Evolutionary conservation across 2,329 filamentous ascomycete genomes (phyloP).

Genomic region (Aspergillus novoparasiticus): DNA sequence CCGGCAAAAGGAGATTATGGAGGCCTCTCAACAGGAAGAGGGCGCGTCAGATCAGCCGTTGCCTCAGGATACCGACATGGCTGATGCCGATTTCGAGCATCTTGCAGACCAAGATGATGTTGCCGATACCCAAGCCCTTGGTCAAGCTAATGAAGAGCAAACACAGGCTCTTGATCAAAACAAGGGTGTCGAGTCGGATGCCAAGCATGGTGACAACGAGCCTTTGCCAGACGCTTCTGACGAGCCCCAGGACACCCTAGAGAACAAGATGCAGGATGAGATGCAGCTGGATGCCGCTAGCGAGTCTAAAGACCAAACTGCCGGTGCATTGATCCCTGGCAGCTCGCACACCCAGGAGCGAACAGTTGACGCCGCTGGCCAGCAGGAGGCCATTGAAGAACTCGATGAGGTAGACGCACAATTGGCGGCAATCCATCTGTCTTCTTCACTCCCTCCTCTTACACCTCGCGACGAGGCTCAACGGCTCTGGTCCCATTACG

Average conservation of each 20-base stretch:
- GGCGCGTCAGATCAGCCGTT: constrained; percentile 52
- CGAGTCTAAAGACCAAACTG: constrained; percentile 42
- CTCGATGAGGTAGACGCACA: constrained; percentile 54
- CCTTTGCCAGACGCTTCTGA: constrained; percentile 58
- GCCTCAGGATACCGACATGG: constrained; percentile 68
- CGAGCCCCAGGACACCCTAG: constrained; percentile 39
- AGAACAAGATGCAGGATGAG: constrained; percentile 53
- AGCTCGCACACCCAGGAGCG: constrained; percentile 39
- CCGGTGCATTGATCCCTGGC: constrained; percentile 58
- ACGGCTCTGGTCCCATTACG: constrained; percentile 81
- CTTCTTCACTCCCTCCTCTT: constrained; percentile 48
- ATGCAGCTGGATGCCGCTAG: constrained; percentile 42
- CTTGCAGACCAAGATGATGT: constrained; percentile 78
- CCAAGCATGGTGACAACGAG: constrained; percentile 57
- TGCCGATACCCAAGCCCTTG: constrained; percentile 89
- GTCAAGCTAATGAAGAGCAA: constrained; percentile 84
- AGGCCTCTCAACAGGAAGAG: constrained; percentile 58
- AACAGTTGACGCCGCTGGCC: constrained; percentile 31
- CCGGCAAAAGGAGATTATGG: constrained; percentile 79
- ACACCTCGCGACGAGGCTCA: constrained; percentile 63
- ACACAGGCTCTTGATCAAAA: constrained; percentile 82
- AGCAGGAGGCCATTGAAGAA: constrained; percentile 49
- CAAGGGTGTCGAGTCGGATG: constrained; percentile 76
- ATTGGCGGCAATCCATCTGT: constrained; percentile 73
- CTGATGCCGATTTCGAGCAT: constrained; percentile 88